Evolutionary conservation across 2,329 filamentous ascomycete species (phyloP).

Genomic region (Periconia sp.): DNA sequence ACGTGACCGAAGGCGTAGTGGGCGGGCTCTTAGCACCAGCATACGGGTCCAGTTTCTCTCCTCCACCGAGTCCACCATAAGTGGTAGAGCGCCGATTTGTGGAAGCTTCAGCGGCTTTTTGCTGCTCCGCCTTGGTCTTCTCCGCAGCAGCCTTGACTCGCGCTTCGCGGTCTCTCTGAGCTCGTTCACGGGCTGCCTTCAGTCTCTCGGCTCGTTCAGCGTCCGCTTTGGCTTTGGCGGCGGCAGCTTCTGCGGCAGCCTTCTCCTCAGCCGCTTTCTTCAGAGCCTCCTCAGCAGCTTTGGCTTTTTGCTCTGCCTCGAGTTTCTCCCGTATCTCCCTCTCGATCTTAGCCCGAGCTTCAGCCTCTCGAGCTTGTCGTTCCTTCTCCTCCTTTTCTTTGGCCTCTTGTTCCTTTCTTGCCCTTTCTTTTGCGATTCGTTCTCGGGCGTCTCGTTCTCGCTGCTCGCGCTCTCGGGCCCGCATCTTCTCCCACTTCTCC

Average conservation of each 20-base stretch:
- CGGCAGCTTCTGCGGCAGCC: slow-evolving; percentile 26
- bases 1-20: slow-evolving; percentile 44
- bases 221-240: slow-evolving; percentile 36
- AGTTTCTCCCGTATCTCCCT: slow-evolving; percentile 47
- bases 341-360: slow-evolving; percentile 39
- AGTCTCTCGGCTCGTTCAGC: slow-evolving; percentile 38
- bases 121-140: slow-evolving; percentile 28
- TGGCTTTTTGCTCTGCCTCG: slow-evolving; percentile 42
- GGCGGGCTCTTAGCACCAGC: slow-evolving; percentile 61
- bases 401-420: slow-evolving; percentile 43
- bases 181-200: slow-evolving; percentile 43
- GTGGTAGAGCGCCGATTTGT: slow-evolving; percentile 35
- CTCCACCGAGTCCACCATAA: slow-evolving; percentile 54
- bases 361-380: slow-evolving; percentile 37
- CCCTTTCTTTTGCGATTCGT: slow-evolving; percentile 45
- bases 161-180: slow-evolving; percentile 41
- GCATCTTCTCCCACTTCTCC: slow-evolving; percentile 54
- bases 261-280: slow-evolving; percentile 38
- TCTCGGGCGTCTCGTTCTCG: slow-evolving; percentile 53
- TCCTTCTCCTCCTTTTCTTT: slow-evolving; percentile 47
- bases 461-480: slow-evolving; percentile 51
- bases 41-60: slow-evolving; percentile 71
- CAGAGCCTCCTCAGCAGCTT: slow-evolving; percentile 42
- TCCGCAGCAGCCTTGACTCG: slow-evolving; percentile 40
- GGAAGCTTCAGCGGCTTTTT: slow-evolving; percentile 20